phyloP scores from a whole-genome alignment of 2,329 filamentous ascomycete species.

The Pseudohalonectria lignicola region DNA sequence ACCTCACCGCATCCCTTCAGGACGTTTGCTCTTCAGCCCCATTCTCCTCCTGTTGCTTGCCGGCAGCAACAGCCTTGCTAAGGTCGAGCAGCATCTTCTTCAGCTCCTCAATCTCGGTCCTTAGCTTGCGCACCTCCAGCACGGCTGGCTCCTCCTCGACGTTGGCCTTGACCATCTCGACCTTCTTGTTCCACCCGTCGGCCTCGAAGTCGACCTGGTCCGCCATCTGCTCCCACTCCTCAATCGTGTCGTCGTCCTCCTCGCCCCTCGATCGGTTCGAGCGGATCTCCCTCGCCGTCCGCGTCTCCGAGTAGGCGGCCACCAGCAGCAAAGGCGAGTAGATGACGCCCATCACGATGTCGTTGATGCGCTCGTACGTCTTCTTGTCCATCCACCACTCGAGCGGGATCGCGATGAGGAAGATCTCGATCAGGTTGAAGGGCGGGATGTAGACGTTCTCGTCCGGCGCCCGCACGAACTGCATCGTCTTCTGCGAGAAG shows the following conservation, averaged over 20 bases:
- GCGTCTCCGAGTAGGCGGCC: slow-evolving; percentile 62
- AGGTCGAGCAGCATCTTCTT: slow-evolving; percentile 32
- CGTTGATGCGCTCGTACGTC: slow-evolving; percentile 72
- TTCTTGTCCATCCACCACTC: slow-evolving; percentile 89
- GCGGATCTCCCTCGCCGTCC: slow-evolving; percentile 53
- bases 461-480: slow-evolving; percentile 91
- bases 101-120: slow-evolving; percentile 45
- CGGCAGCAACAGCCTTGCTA: slow-evolving; percentile 9
- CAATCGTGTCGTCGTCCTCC: slow-evolving; percentile 75
- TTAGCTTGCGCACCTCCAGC: slow-evolving; percentile 53
- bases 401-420: slow-evolving; percentile 65
- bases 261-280: slow-evolving; percentile 71
- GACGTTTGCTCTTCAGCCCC: no score
- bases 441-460: slow-evolving; percentile 98
- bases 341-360: slow-evolving; percentile 56
- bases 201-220: slow-evolving; percentile 66
- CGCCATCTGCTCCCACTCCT: slow-evolving; percentile 87
- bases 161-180: slow-evolving; percentile 66
- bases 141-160: slow-evolving; percentile 68
- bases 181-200: slow-evolving; percentile 77
- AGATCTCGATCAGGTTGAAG: slow-evolving; percentile 85
- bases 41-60: not conserved
- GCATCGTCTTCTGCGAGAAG: slow-evolving; percentile 89
- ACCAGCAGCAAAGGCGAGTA: slow-evolving; percentile 77
- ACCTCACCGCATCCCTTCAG: no score